A percentile compares a stretch with the other conserved stretches of the same genome.
Evolutionary conservation across 1,284 basidiomycete species (phyloP).

Genomic region (Rhodotorula sp.): DNA sequence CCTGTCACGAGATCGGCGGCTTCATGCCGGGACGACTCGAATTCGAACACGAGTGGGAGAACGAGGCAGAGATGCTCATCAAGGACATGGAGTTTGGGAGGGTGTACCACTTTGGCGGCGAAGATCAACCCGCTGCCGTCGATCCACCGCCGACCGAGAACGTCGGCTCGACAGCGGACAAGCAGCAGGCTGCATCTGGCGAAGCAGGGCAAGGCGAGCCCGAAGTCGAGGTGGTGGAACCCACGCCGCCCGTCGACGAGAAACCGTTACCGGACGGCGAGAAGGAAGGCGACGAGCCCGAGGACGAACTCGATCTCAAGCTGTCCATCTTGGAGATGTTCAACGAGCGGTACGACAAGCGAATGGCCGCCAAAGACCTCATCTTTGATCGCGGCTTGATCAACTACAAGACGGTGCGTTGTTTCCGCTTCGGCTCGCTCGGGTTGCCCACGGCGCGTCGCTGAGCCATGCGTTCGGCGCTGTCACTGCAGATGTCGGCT

Average conservation of each 20-base stretch:
- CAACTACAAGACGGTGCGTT: slow-evolving; percentile 82
- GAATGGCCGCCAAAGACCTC: slow-evolving; percentile 80
- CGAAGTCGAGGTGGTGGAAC: not conserved
- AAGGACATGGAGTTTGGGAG: slow-evolving; percentile 96
- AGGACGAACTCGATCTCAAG: slow-evolving; percentile 82
- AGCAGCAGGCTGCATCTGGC: slow-evolving; percentile 43
- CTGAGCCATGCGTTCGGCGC: not conserved
- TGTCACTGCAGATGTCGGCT: slow-evolving; percentile 68
- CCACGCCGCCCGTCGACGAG: slow-evolving; percentile 5
- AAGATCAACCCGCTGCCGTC: slow-evolving; percentile 60
- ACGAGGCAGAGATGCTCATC: slow-evolving; percentile 83
- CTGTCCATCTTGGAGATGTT: slow-evolving; percentile 88
- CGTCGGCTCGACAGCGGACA: not conserved
- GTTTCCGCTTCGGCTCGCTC: not conserved
- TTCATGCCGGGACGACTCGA: slow-evolving; percentile 95
- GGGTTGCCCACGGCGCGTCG: not conserved
- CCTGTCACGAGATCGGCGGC: slow-evolving; percentile 87
- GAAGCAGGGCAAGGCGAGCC: slow-evolving; percentile 30
- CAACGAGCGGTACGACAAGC: slow-evolving; percentile 83
- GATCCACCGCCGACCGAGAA: not conserved
- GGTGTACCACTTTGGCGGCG: slow-evolving; percentile 80
- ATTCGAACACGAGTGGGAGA: slow-evolving; percentile 89
- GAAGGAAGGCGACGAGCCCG: slow-evolving; percentile 72
- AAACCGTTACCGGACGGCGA: slow-evolving; percentile 50
- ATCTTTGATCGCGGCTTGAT: slow-evolving; percentile 89